Evolutionary conservation across 1,139 yeast species (phyloP), one percentile per base, ranked within the genome.

Genomic region (Blastobotrys arbuscula): DNA sequence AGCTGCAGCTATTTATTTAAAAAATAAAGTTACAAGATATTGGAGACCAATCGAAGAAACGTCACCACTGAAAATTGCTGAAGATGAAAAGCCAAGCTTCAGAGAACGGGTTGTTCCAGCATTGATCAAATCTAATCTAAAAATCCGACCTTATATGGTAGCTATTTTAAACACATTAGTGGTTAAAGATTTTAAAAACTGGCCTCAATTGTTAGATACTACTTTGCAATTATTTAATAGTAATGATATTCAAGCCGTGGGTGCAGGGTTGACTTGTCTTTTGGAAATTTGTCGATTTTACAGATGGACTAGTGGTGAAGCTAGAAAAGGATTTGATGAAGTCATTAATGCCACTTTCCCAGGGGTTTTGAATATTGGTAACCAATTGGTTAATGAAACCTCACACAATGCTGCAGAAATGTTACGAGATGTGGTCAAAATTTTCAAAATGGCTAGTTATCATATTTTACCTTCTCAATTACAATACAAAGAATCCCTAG

Each of bases 1-100:
- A 46, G 92, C 96, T 12, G 86, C 95, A 16, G 95, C 95, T 0
- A 83, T 92, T 26, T 90, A 82, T 65, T 80, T 92, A 68, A 92
- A 92, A 64, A 92, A 92, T 64, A 73, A 82, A 52, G 74, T 89
- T 24, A 69, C 76, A 13, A 76, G 77, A 50, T 75, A 76, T 53
- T 92, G 97, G 97, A 61, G 59, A 20, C 63, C 66, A 10, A 57
- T 59, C 19, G 73, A 69, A 4, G 58, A 62, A 19, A 49, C 57
- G 21, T 49, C 52, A 13, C 61, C 62, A 3, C 55, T 59, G 18
- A 61, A 57, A 16, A 79, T 88, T 16, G 83, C 79, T 55, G 71
- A 72, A 9, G 88, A 77, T 54, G 97, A 90, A 62, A 84, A 81
- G 59, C 85, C 84, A 1, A 71, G 77, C 34, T 79, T 92, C 50